A percentile compares a stretch with the other conserved stretches of the same genome.
These are phyloP conservation scores for Phytophthora chlamydospora DNA, from an alignment of 352 stramenopile genomes.

Conservation along the genomic window DNA sequence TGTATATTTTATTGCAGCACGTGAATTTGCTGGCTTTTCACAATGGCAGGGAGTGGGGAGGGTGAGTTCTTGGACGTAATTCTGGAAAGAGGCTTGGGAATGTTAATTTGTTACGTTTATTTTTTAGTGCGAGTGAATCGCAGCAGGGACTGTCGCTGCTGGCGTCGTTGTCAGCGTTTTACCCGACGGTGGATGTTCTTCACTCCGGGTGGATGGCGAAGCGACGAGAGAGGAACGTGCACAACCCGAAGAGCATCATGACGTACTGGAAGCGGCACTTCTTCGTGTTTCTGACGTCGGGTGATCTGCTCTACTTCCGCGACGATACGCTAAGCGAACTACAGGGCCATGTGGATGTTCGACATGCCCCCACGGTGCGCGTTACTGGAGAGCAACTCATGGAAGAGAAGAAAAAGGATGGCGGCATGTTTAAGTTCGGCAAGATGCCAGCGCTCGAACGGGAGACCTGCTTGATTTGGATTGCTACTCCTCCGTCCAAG, in stretches of 20 bases:
- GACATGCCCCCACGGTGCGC: constrained; percentile 76
- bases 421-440: constrained; percentile 71
- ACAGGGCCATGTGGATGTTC: constrained; percentile 78
- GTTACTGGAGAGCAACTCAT: constrained; percentile 78
- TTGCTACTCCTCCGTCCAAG: constrained; percentile 81
- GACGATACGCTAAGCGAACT: constrained; percentile 75
- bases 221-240: constrained; percentile 71
- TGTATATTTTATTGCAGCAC: constrained; percentile 42
- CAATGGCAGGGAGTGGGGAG: constrained; percentile 70
- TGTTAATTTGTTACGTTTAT: not conserved
- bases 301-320: constrained; percentile 80
- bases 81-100: too few relatives aligned
- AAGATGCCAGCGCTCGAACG: constrained; percentile 65
- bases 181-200: constrained; percentile 69
- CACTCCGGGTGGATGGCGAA: constrained; percentile 81
- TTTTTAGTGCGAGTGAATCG: constrained; percentile 61
- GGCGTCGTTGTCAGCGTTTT: constrained; percentile 79
- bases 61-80: constrained; percentile 30
- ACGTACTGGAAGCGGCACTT: constrained; percentile 88
- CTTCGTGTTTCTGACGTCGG: constrained; percentile 77
- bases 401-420: constrained; percentile 78
- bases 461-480: constrained; percentile 80
- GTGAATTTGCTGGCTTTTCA: constrained; percentile 79
- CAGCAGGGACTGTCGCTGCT: constrained; percentile 82
- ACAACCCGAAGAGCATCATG: constrained; percentile 80